These are phyloP conservation scores for Artomyces pyxidatus DNA, from an alignment of 768 basidiomycete species.

Conservation along the genomic window DNA sequence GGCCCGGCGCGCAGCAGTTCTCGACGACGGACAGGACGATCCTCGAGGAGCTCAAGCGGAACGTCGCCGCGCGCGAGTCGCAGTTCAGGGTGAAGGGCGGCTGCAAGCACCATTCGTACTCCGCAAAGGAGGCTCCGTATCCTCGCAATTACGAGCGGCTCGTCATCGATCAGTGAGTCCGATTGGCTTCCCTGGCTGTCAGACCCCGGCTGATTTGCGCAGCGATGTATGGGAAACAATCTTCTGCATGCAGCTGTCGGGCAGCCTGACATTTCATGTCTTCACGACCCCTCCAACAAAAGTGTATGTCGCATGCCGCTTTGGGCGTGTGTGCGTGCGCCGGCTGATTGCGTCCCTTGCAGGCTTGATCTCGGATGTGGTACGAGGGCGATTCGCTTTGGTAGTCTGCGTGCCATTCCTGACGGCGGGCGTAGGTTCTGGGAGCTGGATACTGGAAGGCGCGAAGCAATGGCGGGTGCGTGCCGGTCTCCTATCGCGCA, in stretches of 20 bases:
- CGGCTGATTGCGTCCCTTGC: slow-evolving; percentile 7
- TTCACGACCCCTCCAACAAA: slow-evolving; percentile 50
- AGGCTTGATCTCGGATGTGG: slow-evolving; percentile 72
- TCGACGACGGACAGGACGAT: slow-evolving; percentile 58
- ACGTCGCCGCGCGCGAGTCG: slow-evolving; percentile 42
- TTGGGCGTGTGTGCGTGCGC: slow-evolving; percentile 23
- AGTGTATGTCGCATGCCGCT: too few relatives aligned
- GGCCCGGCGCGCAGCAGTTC: slow-evolving; percentile 48
- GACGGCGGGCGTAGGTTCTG: slow-evolving; percentile 40
- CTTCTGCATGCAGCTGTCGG: slow-evolving; percentile 43
- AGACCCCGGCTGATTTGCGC: background rate
- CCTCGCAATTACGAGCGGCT: slow-evolving; percentile 58
- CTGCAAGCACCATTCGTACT: slow-evolving; percentile 51
- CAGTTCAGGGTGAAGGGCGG: slow-evolving; percentile 45
- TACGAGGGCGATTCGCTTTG: slow-evolving; percentile 25
- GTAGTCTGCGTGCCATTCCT: background rate
- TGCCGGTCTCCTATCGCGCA: slow-evolving; percentile 1
- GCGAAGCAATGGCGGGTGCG: slow-evolving; percentile 56
- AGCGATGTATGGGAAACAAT: slow-evolving; percentile 68
- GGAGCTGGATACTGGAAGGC: slow-evolving; percentile 63
- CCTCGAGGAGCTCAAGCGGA: slow-evolving; percentile 45
- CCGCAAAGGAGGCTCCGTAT: slow-evolving; percentile 49
- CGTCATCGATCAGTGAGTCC: slow-evolving; percentile 58
- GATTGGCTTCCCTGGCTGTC: slow-evolving; percentile 1
- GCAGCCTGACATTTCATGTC: slow-evolving; percentile 57